Percentiles rank a stretch among this genome's conserved stretches.
These are phyloP conservation scores for Proliferodiscus dingleyae DNA, from an alignment of 2,329 filamentous ascomycete species.

Conservation along the genomic window DNA sequence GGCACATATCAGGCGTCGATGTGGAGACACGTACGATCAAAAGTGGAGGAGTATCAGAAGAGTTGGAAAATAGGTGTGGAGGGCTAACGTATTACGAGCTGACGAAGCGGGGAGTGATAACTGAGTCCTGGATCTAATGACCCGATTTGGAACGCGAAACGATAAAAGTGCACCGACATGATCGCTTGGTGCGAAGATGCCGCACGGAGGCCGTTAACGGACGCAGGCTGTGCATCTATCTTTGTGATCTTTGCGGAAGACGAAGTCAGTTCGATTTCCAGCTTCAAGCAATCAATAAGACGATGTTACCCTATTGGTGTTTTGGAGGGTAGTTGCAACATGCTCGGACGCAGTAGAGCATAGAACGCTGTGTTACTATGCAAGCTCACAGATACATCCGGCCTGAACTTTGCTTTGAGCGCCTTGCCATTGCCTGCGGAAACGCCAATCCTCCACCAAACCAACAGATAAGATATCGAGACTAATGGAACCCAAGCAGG, in stretches of 20 bases:
- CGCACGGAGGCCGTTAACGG: conserved; percentile 25
- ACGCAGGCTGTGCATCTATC: conserved; percentile 17
- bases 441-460: no score
- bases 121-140: conserved; percentile 26
- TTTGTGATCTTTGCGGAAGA: conserved; percentile 9
- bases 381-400: no score
- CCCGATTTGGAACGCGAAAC: conserved; percentile 29
- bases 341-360: no score
- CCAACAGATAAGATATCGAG: no score
- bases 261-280: conserved; percentile 6
- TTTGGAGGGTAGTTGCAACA: no score
- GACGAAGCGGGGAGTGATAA: conserved; percentile 23
- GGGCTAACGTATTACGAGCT: conserved; percentile 26
- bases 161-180: conserved; percentile 15
- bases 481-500: no score
- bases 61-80: conserved; percentile 26
- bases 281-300: no score
- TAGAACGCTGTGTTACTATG: no score
- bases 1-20: conserved; percentile 17
- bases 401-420: no score
- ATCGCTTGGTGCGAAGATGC: conserved; percentile 16
- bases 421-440: no score
- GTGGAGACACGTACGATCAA: conserved; percentile 29
- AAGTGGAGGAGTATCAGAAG: conserved; percentile 31
- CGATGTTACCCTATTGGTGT: no score